phyloP scores from a whole-genome alignment of 2,329 filamentous ascomycete species.

The Didymellaceae sp. region DNA sequence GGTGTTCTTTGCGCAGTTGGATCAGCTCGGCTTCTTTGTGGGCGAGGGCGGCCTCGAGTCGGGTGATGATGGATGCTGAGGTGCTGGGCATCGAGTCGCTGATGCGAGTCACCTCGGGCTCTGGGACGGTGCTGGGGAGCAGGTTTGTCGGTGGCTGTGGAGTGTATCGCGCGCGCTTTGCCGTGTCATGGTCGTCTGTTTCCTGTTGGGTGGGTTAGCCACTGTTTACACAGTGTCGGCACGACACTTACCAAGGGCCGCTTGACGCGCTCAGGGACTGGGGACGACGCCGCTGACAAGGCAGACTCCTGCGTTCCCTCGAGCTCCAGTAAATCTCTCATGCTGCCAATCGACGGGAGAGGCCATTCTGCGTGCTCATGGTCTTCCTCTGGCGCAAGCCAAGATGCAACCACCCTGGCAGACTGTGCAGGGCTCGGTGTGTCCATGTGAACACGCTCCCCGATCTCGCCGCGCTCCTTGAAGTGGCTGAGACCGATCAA shows the following conservation, averaged over 20 bases:
- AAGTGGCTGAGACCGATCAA: conserved; percentile 42
- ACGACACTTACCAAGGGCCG: conserved; percentile 32
- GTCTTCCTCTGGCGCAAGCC: conserved; percentile 24
- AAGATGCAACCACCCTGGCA: conserved; percentile 36
- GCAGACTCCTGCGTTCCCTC: conserved; percentile 35
- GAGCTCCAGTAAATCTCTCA: conserved; percentile 38
- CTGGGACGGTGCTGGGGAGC: conserved; percentile 13
- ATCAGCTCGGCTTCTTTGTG: conserved; percentile 15
- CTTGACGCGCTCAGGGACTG: conserved; percentile 32
- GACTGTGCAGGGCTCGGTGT: conserved; percentile 32
- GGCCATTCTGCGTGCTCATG: conserved; percentile 32
- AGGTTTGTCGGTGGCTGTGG: conserved; percentile 30
- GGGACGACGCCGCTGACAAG: conserved; percentile 20
- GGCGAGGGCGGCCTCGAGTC: conserved; percentile 19
- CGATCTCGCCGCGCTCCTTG: conserved; percentile 38
- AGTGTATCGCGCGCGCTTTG: conserved; percentile 46
- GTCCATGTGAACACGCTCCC: conserved; percentile 42
- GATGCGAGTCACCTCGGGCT: conserved; percentile 47
- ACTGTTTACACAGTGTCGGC: too few relatives aligned
- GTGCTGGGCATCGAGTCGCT: conserved; percentile 52
- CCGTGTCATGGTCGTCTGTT: conserved; percentile 31
- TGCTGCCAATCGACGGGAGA: conserved; percentile 39
- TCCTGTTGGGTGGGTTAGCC: conserved; percentile 23
- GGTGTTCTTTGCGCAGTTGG: conserved; percentile 16
- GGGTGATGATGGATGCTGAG: conserved; percentile 16